These are phyloP conservation scores for Silene conica DNA, from an alignment of 148 eudicot species.

Conservation along the genomic window DNA sequence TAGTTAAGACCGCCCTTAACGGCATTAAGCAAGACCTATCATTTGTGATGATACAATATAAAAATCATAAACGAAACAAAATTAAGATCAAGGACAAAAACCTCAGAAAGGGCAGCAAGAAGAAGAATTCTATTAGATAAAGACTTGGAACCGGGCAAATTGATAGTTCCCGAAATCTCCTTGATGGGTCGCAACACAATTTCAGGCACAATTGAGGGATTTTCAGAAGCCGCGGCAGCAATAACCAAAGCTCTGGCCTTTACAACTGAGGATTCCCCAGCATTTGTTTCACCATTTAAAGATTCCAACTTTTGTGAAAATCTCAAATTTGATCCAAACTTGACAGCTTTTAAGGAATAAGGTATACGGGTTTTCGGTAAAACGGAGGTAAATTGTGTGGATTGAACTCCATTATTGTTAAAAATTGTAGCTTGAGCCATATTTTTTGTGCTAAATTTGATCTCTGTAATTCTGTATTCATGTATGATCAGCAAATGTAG, in stretches of 20 bases:
- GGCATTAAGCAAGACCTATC: too few relatives aligned
- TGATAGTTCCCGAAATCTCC: background rate
- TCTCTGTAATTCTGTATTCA: too few relatives aligned
- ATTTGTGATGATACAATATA: background rate
- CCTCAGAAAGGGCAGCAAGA: conserved; percentile 1
- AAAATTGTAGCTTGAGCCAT: too few relatives aligned
- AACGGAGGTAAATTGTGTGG: background rate
- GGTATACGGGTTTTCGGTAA: background rate
- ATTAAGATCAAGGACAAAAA: background rate
- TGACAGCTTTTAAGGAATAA: background rate
- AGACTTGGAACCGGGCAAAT: background rate
- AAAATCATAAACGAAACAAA: background rate
- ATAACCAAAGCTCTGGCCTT: background rate
- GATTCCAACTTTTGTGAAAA: background rate
- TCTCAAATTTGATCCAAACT: background rate
- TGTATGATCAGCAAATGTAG: too few relatives aligned
- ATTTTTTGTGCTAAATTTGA: too few relatives aligned
- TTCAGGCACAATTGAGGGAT: background rate
- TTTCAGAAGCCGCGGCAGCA: background rate
- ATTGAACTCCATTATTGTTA: too few relatives aligned
- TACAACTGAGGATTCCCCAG: background rate
- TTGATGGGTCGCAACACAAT: background rate
- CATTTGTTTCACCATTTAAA: background rate
- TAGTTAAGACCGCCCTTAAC: too few relatives aligned
- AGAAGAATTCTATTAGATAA: background rate